phyloP scores from a whole-genome alignment of 1,139 yeast species.

The Suhomyces panamericanus region DNA sequence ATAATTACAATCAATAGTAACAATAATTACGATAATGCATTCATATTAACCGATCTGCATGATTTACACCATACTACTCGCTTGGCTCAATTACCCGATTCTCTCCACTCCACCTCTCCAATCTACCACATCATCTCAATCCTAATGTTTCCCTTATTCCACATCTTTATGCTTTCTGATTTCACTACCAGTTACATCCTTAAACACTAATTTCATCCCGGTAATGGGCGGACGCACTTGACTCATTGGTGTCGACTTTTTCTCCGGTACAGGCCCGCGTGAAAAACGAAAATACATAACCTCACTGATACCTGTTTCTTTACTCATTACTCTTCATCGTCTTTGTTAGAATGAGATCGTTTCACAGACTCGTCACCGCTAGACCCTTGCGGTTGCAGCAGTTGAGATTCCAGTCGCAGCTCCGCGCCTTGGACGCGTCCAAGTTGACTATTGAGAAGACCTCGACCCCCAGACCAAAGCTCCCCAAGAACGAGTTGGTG shows the following conservation, averaged over 20 bases:
- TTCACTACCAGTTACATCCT: too few species aligned
- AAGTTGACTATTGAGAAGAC: conserved; percentile 62
- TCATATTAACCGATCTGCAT: too few species aligned
- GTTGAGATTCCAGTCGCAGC: conserved; percentile 13
- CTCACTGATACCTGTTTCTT: not conserved
- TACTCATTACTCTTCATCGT: not conserved
- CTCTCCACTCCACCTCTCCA: too few species aligned
- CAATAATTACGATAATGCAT: too few species aligned
- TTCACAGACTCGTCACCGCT: conserved; percentile 7
- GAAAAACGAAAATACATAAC: not conserved
- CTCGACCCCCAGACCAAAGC: conserved; percentile 58
- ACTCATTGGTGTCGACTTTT: not conserved
- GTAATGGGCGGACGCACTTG: not conserved
- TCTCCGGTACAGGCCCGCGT: conserved; percentile 3
- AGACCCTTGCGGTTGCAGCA: conserved; percentile 6
- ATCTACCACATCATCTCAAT: too few species aligned
- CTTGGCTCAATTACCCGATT: too few species aligned
- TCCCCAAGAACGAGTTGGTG: conserved; percentile 73
- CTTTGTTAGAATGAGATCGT: conserved; percentile 3
- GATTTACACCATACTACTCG: too few species aligned
- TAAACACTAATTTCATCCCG: too few species aligned
- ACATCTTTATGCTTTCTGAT: too few species aligned
- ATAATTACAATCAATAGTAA: too few species aligned
- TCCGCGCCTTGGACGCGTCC: conserved; percentile 64
- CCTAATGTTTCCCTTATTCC: too few species aligned